Conservation (phyloP, 2,329 filamentous ascomycete species). For the Chalaropsis thielavioides region DNA sequence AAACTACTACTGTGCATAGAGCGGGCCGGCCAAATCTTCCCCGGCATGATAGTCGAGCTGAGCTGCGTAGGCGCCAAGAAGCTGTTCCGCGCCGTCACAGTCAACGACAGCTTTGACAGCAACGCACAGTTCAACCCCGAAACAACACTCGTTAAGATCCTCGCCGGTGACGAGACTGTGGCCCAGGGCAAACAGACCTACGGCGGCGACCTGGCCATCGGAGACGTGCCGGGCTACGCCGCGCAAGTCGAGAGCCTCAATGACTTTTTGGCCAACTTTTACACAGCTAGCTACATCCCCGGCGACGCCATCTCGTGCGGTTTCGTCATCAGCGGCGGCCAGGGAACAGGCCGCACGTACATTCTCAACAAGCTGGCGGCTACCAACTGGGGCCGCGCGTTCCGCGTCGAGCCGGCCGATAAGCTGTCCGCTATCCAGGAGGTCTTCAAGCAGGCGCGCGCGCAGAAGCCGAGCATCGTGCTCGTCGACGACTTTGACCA, state of each 20-base stretch:
- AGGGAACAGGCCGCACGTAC: slow-evolving; percentile 72
- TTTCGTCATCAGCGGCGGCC: slow-evolving; percentile 64
- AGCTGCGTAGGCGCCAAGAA: slow-evolving; percentile 29
- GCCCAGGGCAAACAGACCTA: slow-evolving; percentile 18
- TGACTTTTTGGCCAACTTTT: slow-evolving; percentile 44
- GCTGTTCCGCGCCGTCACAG: slow-evolving; percentile 14
- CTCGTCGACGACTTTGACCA: slow-evolving; percentile 65
- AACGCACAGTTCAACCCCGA: slow-evolving; percentile 27
- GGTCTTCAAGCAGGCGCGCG: slow-evolving; percentile 53
- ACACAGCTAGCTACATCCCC: slow-evolving; percentile 24
- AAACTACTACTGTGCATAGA: slow-evolving; percentile 25
- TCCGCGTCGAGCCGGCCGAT: slow-evolving; percentile 42
- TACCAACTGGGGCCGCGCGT: slow-evolving; percentile 55
- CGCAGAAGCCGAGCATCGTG: slow-evolving; percentile 59
- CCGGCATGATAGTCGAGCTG: slow-evolving; percentile 53
- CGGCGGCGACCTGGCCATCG: slow-evolving; percentile 19
- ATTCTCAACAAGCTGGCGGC: slow-evolving; percentile 53
- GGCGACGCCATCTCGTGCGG: slow-evolving; percentile 34
- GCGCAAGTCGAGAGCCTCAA: slow-evolving; percentile 53
- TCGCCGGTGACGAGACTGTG: slow-evolving; percentile 22
- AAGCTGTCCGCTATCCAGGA: slow-evolving; percentile 48
- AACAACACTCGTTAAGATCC: slow-evolving; percentile 28
- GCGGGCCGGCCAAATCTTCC: slow-evolving; percentile 52
- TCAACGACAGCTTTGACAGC: slow-evolving; percentile 12
- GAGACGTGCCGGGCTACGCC: slow-evolving; percentile 52